A percentile compares a stretch with the other conserved stretches of the same genome.
Evolutionary conservation across 768 basidiomycete genomes (phyloP).

Genomic region (Strobilomyces dryophilus): DNA sequence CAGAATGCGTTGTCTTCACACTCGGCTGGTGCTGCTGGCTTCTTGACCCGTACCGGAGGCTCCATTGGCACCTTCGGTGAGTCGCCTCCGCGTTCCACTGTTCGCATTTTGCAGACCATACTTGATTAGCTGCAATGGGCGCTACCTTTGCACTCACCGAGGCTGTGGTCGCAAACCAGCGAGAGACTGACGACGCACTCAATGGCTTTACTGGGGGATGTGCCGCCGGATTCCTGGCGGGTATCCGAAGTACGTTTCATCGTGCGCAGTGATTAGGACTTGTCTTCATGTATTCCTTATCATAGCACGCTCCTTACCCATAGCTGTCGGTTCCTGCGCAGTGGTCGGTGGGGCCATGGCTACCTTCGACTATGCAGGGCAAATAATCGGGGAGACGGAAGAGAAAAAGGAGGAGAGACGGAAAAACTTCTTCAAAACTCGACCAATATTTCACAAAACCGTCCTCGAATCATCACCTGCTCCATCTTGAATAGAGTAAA

Average conservation of each 20-base stretch:
- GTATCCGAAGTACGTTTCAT: conserved; percentile 61
- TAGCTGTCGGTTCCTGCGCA: conserved; percentile 75
- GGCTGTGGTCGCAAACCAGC: conserved; percentile 72
- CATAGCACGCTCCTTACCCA: conserved; percentile 77
- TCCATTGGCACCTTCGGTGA: conserved; percentile 91
- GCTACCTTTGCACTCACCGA: conserved; percentile 83
- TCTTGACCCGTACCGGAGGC: conserved; percentile 82
- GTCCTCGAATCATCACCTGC: conserved; percentile 12
- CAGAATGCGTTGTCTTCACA: conserved; percentile 82
- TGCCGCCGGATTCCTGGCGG: conserved; percentile 90
- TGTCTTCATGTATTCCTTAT: conserved; percentile 3
- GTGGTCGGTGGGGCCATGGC: conserved; percentile 78
- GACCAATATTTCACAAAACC: conserved; percentile 35
- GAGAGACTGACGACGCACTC: conserved; percentile 71
- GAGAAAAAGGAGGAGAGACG: conserved; percentile 63
- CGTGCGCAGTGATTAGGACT: not conserved
- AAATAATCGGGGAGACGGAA: conserved; percentile 45
- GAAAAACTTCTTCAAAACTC: conserved; percentile 80
- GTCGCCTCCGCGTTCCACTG: conserved; percentile 21
- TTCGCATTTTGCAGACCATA: conserved; percentile 2
- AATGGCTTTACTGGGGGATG: conserved; percentile 87
- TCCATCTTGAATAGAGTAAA: conserved; percentile 19
- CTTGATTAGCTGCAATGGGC: conserved; percentile 75
- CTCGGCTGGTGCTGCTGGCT: conserved; percentile 76
- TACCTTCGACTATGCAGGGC: conserved; percentile 74